Evolutionary conservation across 352 stramenopile species (phyloP), one percentile per base, ranked within the genome.

Genomic region (Phytopythium montanum): DNA sequence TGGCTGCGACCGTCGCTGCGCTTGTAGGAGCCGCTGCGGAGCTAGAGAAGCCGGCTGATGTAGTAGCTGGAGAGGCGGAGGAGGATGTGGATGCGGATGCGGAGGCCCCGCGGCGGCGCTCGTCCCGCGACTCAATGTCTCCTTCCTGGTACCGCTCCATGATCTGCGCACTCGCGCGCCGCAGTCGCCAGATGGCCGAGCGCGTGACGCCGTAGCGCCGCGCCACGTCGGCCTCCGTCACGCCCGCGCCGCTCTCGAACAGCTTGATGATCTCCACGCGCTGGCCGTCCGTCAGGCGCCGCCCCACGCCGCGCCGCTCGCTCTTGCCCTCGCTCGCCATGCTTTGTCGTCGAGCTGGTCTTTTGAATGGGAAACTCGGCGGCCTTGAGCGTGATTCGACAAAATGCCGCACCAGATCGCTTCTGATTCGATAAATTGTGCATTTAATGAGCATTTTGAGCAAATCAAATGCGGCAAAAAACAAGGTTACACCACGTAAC

Each of bases 261-360:
- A 79, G 54, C 62, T 81, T 74, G 63, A 81, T 71, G 68, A 79
- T 81, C 68, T 81, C 73, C 60, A 81, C 66, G 55, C 70, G 73
- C 62, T 81, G 73, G 14, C 69, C 69, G 50, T 81, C 70, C 25
- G 70, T 81, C 42, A 81, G 59, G 21, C 73, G 73, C 62, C 79
- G 79, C 48, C 73, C 70, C 54, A 74, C 69, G 14, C 71, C 71
- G 29, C 71, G 68, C 18, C 71, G 71, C 34, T 74, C 71, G 9
- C 6, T 52, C 45, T 42, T 42, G 0, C 9, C 36, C 14, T 42
- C 36, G 13, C 6, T n/a, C 2, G 8, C 14, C 33, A 38, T 13
- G 31, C 31, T 36, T 38, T 38, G 33, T 1, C 33, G 33, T 38
- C 33, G 0, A 8, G 10, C 33, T 12, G 33, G 8, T 38, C n/a